Percentiles rank a stretch among this genome's conserved stretches.
phyloP scores from a whole-genome alignment of 2,329 filamentous ascomycete species.

The Paraconiothyrium sp. region DNA sequence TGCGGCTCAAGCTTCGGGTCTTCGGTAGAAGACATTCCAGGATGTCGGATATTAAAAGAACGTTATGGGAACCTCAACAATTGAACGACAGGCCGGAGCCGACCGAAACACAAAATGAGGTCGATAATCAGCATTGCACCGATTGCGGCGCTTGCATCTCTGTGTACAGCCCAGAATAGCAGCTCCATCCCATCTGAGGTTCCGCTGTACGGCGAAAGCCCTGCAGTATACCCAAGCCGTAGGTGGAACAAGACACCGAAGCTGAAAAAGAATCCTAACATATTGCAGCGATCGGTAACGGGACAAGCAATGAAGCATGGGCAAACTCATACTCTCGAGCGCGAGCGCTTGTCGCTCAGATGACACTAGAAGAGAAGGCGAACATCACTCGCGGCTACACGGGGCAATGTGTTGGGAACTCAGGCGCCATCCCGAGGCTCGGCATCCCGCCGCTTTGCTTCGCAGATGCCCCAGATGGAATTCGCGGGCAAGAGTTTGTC shows the following conservation, averaged over 20 bases:
- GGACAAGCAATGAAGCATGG: conserved; percentile 36
- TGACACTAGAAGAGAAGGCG: conserved; percentile 56
- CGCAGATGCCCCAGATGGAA: conserved; percentile 49
- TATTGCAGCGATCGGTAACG: conserved; percentile 32
- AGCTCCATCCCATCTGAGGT: conserved; percentile 32
- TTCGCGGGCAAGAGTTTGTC: conserved; percentile 43
- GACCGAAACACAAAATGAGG: neutral
- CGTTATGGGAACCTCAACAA: neutral
- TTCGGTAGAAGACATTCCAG: neutral
- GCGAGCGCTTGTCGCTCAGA: conserved; percentile 48
- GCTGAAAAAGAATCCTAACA: conserved; percentile 14
- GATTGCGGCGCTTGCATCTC: conserved; percentile 2
- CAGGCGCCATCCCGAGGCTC: conserved; percentile 47
- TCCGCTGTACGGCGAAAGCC: conserved; percentile 39
- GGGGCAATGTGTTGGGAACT: conserved; percentile 47
- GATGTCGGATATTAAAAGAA: neutral
- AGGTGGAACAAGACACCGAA: conserved; percentile 13
- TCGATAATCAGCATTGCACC: neutral
- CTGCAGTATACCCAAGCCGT: conserved; percentile 44
- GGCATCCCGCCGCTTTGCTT: conserved; percentile 51
- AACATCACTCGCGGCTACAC: conserved; percentile 50
- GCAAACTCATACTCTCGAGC: conserved; percentile 48
- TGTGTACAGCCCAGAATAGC: conserved; percentile 5
- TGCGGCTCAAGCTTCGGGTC: neutral
- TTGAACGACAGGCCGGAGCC: neutral